Percentiles rank a stretch among this genome's conserved stretches.
Conservation (phyloP, 768 basidiomycete species). For the Chalciporus pseudorubinellus region DNA sequence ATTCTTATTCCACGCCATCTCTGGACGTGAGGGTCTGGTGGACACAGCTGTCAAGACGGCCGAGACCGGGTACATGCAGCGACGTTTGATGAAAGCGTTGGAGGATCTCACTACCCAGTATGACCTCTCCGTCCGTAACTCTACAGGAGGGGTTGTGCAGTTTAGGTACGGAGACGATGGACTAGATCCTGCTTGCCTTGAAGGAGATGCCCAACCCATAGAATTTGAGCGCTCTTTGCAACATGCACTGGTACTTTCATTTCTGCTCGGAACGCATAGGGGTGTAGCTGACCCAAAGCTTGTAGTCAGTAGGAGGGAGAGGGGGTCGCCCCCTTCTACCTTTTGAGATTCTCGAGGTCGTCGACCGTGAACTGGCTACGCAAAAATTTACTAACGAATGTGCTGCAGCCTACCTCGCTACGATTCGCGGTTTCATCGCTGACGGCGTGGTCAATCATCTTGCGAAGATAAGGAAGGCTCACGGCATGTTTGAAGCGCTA, state of each 20-base stretch:
- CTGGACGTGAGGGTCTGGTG: constrained; percentile 96
- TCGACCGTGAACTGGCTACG: constrained; percentile 58
- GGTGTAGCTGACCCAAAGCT: constrained; percentile 7
- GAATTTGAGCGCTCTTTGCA: constrained; percentile 86
- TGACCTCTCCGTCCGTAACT: constrained; percentile 93
- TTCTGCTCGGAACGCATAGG: background rate
- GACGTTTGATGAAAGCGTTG: constrained; percentile 97
- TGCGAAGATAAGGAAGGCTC: constrained; percentile 61
- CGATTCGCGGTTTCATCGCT: constrained; percentile 68
- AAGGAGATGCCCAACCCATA: constrained; percentile 92
- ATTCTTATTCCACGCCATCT: constrained; percentile 98
- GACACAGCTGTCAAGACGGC: constrained; percentile 99
- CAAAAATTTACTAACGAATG: constrained; percentile 67
- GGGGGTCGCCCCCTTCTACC: constrained; percentile 70
- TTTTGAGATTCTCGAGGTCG: constrained; percentile 77
- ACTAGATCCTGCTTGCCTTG: constrained; percentile 92
- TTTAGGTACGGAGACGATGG: constrained; percentile 98
- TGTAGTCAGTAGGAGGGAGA: constrained; percentile 62
- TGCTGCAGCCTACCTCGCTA: constrained; percentile 64
- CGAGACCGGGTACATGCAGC: constrained; percentile 99
- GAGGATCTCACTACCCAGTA: constrained; percentile 97
- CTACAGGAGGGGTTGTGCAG: constrained; percentile 92
- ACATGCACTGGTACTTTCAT: constrained; percentile 65
- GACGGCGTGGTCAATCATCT: constrained; percentile 65
- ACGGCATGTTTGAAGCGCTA: constrained; percentile 83